Evolutionary conservation across 2,329 filamentous ascomycete species (phyloP).

Genomic region (Fusarium denticulatum): DNA sequence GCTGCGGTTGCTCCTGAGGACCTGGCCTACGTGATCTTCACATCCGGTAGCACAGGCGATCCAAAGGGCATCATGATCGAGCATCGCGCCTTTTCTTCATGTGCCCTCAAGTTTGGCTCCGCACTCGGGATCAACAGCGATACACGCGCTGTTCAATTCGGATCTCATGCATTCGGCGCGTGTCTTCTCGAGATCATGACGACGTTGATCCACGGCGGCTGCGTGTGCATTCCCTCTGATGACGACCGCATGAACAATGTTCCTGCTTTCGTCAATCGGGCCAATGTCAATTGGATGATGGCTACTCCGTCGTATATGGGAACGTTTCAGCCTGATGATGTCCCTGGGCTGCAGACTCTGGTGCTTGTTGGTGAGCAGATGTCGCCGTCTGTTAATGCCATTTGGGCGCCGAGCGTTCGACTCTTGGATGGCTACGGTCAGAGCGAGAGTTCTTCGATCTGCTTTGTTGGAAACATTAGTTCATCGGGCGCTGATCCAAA

Average conservation of each 20-base stretch:
- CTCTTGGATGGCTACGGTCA: conserved; percentile 55
- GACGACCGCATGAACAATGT: conserved; percentile 35
- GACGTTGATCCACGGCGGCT: conserved; percentile 15
- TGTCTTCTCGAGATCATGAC: conserved; percentile 26
- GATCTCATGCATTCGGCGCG: conserved; percentile 30
- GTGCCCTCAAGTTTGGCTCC: not conserved
- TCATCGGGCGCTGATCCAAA: not conserved
- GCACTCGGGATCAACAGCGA: not conserved
- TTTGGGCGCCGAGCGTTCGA: conserved; percentile 27
- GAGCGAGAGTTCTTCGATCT: conserved; percentile 20
- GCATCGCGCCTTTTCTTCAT: conserved; percentile 1
- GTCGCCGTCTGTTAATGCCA: not conserved
- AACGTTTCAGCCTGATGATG: not conserved
- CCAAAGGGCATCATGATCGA: conserved; percentile 30
- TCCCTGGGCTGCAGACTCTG: not conserved
- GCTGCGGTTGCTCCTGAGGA: not conserved
- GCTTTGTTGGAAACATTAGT: not conserved
- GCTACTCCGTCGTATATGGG: conserved; percentile 26
- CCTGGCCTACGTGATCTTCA: conserved; percentile 30
- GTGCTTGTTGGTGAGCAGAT: conserved; percentile 6
- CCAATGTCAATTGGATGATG: conserved; percentile 23
- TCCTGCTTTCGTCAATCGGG: conserved; percentile 6
- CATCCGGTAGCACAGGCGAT: conserved; percentile 34
- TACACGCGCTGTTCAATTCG: conserved; percentile 27
- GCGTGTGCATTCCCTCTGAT: conserved; percentile 37